Evolutionary conservation across 371 early-diverging fungal species (phyloP).

Genomic region (Rhizopus arrhizus): DNA sequence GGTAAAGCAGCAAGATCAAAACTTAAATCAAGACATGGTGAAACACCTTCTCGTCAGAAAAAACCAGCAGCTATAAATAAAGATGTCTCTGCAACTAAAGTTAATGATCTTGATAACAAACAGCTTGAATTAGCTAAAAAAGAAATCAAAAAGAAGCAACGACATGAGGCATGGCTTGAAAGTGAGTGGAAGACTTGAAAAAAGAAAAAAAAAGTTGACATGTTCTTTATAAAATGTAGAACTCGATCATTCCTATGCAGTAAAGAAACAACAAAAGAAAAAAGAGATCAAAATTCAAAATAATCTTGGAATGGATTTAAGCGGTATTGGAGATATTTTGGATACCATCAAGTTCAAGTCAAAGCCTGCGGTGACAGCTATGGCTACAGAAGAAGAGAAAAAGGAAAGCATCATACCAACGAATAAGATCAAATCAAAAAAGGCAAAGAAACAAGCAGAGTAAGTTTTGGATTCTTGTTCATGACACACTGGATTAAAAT

Average conservation of each 20-base stretch:
- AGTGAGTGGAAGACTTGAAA: constrained; percentile 48
- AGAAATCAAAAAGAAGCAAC: constrained; percentile 53
- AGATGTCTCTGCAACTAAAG: constrained; percentile 19
- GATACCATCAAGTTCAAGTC: constrained; percentile 36
- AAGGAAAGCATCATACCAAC: constrained; percentile 30
- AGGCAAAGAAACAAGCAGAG: constrained; percentile 58
- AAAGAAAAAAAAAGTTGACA: background rate
- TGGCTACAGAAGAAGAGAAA: constrained; percentile 17
- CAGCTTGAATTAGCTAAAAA: constrained; percentile 35
- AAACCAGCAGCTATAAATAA: constrained; percentile 33
- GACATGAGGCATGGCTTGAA: constrained; percentile 62
- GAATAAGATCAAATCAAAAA: constrained; percentile 47
- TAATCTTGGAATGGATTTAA: constrained; percentile 34
- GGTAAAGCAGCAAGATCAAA: constrained; percentile 50
- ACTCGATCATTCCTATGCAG: constrained; percentile 54
- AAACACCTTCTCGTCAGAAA: constrained; percentile 23
- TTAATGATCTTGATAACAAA: constrained; percentile 5
- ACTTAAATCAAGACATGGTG: constrained; percentile 19
- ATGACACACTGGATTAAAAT: too few species aligned
- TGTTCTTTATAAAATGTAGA: constrained; percentile 28
- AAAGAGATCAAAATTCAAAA: constrained; percentile 40
- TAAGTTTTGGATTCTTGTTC: constrained; percentile 27
- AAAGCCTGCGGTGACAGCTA: constrained; percentile 26
- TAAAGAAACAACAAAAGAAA: constrained; percentile 51
- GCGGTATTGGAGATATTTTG: constrained; percentile 49